Percentiles rank a stretch among this genome's conserved stretches.
Conservation (phyloP, 2,329 filamentous ascomycete species). For the Talaromyces funiculosus region DNA sequence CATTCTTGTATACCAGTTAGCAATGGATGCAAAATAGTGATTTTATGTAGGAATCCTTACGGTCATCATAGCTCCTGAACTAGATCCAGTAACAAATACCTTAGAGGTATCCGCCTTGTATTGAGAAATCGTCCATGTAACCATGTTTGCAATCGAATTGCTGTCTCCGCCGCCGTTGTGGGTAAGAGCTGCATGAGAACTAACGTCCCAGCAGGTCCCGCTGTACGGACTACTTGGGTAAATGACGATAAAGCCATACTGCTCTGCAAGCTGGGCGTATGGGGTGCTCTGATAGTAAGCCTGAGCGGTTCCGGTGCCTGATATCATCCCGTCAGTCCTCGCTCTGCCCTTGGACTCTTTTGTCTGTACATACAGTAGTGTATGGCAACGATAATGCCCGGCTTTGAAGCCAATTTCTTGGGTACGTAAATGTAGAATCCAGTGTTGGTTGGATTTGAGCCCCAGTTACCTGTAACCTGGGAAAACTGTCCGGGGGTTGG, state of each 20-base stretch:
- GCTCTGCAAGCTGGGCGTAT: constrained; percentile 50
- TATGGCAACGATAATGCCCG: constrained; percentile 51
- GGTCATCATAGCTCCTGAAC: constrained; percentile 12
- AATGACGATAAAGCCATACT: constrained; percentile 42
- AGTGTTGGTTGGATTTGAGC: constrained; percentile 45
- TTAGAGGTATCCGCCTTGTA: constrained; percentile 9
- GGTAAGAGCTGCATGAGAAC: constrained; percentile 33
- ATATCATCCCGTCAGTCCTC: background rate
- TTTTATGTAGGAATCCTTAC: background rate
- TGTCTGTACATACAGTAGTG: constrained; percentile 48
- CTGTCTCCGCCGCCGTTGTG: constrained; percentile 37
- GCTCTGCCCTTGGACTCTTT: background rate
- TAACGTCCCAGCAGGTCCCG: constrained; percentile 57
- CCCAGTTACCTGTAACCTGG: constrained; percentile 37
- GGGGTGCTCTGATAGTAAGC: constrained; percentile 47
- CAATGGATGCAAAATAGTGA: background rate
- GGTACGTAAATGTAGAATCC: constrained; percentile 51
- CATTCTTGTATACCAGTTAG: constrained; percentile 16
- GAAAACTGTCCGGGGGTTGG: background rate
- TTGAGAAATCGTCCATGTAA: constrained; percentile 6
- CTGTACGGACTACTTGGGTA: constrained; percentile 51
- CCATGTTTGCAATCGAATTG: constrained; percentile 28
- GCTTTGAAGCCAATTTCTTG: constrained; percentile 39
- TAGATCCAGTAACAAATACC: constrained; percentile 6
- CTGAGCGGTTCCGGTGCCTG: constrained; percentile 10